phyloP scores from a whole-genome alignment of 352 stramenopile genomes.

The Hyaloperonospora arabidopsidis region DNA sequence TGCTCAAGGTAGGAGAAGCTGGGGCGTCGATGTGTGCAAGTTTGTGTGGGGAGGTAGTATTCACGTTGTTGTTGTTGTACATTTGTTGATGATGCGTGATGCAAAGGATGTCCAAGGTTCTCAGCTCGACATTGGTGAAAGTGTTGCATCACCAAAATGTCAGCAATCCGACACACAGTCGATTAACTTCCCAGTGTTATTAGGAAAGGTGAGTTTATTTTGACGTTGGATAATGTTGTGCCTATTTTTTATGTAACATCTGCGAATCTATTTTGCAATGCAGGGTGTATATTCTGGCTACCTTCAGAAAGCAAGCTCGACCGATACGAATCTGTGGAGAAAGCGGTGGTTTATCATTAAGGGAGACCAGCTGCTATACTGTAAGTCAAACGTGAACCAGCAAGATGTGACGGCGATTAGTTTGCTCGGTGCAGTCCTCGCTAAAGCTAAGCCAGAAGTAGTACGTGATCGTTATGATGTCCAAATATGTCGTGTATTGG shows the following conservation, averaged over 20 bases:
- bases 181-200: conserved; percentile 57
- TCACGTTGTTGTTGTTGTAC: conserved; percentile 4
- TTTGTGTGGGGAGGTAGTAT: not conserved
- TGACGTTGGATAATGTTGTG: not conserved
- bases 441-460: conserved; percentile 68
- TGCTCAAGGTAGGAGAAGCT: conserved; percentile 59
- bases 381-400: conserved; percentile 76
- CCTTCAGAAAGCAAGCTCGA: conserved; percentile 75
- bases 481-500: not conserved
- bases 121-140: conserved; percentile 60
- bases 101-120: conserved; percentile 59
- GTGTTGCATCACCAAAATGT: conserved; percentile 16
- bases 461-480: conserved; percentile 25
- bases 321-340: conserved; percentile 69
- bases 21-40: not conserved
- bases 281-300: conserved; percentile 72
- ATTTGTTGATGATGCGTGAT: not conserved
- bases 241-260: not conserved
- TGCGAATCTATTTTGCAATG: not conserved
- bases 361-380: conserved; percentile 79
- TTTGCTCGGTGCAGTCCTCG: conserved; percentile 63
- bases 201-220: conserved; percentile 45
- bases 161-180: conserved; percentile 35
- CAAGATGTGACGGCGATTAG: conserved; percentile 77
- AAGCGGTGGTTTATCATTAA: conserved; percentile 85